These are phyloP conservation scores for Tricholoma matsutake DNA, from an alignment of 768 basidiomycete species.

Conservation along the genomic window DNA sequence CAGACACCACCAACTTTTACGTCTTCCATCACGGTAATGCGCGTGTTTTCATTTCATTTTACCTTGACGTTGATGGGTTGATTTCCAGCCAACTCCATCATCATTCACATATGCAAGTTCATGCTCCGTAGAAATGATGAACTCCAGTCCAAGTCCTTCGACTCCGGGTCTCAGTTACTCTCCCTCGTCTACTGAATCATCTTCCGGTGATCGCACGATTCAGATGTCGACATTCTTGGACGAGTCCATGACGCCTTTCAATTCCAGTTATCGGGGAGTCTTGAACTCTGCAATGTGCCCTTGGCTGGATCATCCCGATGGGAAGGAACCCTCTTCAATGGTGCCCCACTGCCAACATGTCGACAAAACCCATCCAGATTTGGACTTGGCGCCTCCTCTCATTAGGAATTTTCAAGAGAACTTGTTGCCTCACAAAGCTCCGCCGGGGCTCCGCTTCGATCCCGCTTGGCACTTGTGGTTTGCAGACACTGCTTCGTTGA, in stretches of 20 bases:
- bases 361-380: not conserved
- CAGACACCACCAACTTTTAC: not conserved
- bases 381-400: no score
- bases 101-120: conserved; percentile 1
- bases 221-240: conserved; percentile 56
- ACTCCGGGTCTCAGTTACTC: conserved; percentile 59
- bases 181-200: conserved; percentile 57
- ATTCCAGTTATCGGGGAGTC: conserved; percentile 7
- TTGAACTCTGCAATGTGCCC: conserved; percentile 21
- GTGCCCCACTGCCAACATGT: not conserved
- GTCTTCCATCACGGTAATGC: not conserved
- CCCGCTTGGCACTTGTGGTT: not conserved
- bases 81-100: not conserved
- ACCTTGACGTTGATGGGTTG: not conserved
- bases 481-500: not conserved
- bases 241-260: conserved; percentile 26
- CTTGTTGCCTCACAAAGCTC: not conserved
- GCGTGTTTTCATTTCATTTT: not conserved
- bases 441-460: not conserved
- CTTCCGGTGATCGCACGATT: conserved; percentile 51
- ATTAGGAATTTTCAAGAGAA: not conserved
- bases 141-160: conserved; percentile 42
- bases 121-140: conserved; percentile 11
- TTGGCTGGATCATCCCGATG: conserved; percentile 17
- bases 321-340: not conserved